A percentile compares a stretch with the other conserved stretches of the same genome.
Conservation (phyloP, 2,329 filamentous ascomycete species). For the Fusarium sp. region DNA sequence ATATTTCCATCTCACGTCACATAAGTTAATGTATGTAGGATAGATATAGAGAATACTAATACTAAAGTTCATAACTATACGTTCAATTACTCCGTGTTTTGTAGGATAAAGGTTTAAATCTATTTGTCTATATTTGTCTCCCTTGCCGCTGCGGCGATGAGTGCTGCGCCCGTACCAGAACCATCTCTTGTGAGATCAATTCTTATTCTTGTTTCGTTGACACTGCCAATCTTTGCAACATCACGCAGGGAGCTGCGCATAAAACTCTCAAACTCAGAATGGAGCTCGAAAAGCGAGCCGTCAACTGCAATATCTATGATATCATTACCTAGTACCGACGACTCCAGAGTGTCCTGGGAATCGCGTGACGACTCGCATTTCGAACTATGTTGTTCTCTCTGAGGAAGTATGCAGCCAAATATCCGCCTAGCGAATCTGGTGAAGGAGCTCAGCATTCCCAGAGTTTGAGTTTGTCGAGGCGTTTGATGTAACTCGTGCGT, state of each 20-base stretch:
- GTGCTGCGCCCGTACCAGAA: constrained; percentile 7
- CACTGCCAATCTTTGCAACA: not conserved
- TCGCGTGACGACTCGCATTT: not conserved
- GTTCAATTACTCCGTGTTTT: too few species aligned
- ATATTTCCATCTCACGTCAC: too few species aligned
- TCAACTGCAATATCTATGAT: not conserved
- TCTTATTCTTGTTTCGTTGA: not conserved
- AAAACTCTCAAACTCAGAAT: not conserved
- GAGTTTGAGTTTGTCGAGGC: rapidly evolving
- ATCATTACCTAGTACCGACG: not conserved
- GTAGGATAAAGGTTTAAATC: not conserved
- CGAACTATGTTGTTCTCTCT: rapidly evolving
- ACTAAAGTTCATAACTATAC: too few species aligned
- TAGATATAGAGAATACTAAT: too few species aligned
- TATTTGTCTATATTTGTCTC: not conserved
- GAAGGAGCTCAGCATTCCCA: rapidly evolving
- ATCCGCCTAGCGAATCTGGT: not conserved
- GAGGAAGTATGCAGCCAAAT: not conserved
- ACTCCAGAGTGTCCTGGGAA: not conserved
- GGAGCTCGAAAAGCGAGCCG: constrained; percentile 7
- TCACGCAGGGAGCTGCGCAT: not conserved
- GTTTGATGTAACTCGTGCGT: not conserved
- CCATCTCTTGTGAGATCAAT: constrained; percentile 19
- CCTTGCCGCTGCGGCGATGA: constrained; percentile 4
- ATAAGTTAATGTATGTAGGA: too few species aligned